These are phyloP conservation scores for Colletotrichum cordylinicola DNA, from an alignment of 2,329 filamentous ascomycete species.

Conservation along the genomic window DNA sequence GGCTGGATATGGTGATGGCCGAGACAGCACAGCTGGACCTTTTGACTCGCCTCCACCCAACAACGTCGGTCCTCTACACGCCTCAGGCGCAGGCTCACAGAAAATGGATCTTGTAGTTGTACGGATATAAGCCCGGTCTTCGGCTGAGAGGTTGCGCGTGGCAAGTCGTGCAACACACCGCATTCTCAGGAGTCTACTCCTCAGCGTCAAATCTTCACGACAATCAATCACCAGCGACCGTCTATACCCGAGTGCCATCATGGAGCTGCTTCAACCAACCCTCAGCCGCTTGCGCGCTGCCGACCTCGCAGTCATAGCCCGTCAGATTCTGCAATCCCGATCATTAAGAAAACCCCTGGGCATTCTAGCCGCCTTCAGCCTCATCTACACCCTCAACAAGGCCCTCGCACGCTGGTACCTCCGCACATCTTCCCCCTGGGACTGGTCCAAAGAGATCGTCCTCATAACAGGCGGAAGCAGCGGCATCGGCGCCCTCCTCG, in stretches of 20 bases:
- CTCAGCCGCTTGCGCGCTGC: neutral
- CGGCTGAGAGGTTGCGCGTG: neutral
- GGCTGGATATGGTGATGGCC: neutral
- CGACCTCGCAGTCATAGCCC: neutral
- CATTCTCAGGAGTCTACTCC: neutral
- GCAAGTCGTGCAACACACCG: neutral
- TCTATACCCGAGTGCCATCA: neutral
- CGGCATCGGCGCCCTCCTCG: neutral
- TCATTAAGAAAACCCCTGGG: neutral
- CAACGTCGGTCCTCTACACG: neutral
- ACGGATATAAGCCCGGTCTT: neutral
- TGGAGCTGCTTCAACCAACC: neutral
- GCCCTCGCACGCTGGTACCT: neutral
- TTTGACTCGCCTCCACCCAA: neutral
- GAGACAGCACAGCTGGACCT: neutral
- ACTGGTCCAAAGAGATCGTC: neutral
- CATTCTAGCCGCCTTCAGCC: neutral
- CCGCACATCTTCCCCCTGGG: neutral
- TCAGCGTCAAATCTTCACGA: neutral
- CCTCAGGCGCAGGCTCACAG: neutral
- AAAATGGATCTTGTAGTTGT: neutral
- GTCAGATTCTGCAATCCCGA: neutral
- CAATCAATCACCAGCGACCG: neutral
- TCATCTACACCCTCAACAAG: neutral
- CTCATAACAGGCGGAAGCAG: neutral